Evolutionary conservation across 805 yeast species (phyloP).

Genomic region (Wickerhamiella domercqiae): DNA sequence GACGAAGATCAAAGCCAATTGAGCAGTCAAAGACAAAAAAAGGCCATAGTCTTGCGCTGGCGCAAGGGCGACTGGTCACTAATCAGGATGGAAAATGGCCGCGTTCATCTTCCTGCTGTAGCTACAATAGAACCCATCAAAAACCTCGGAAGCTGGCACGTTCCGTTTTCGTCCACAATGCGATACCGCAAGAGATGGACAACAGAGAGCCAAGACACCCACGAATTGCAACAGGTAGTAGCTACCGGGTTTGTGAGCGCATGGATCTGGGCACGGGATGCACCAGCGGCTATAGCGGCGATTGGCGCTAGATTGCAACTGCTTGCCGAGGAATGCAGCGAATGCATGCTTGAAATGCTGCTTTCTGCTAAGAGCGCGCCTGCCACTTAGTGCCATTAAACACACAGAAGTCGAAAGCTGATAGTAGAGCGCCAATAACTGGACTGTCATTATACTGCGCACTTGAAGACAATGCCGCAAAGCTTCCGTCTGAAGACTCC

Average conservation of each 20-base stretch:
- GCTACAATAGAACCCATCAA: background rate
- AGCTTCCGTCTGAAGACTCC: slow-evolving; percentile 14
- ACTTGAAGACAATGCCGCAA: slow-evolving; percentile 3
- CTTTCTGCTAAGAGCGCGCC: too few species aligned
- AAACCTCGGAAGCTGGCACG: background rate
- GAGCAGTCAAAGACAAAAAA: too few species aligned
- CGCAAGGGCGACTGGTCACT: background rate
- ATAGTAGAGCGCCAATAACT: slow-evolving; percentile 12
- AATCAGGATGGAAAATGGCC: background rate
- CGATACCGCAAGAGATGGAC: background rate
- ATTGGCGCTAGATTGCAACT: background rate
- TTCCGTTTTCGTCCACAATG: background rate
- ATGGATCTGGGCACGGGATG: background rate
- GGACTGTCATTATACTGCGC: slow-evolving; percentile 3
- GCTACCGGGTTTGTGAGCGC: slow-evolving; percentile 1
- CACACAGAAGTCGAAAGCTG: slow-evolving; percentile 19
- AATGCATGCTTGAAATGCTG: too few species aligned
- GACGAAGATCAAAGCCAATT: too few species aligned
- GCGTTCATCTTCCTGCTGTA: slow-evolving; percentile 1
- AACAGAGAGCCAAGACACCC: background rate
- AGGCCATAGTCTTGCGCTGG: too few species aligned
- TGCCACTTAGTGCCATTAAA: slow-evolving; percentile 18
- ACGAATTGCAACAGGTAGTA: background rate
- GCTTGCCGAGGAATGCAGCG: too few species aligned
- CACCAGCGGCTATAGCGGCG: background rate